Percentiles rank a stretch among this genome's conserved stretches.
These are phyloP conservation scores for Fusarium sp. DNA, from an alignment of 2,329 filamentous ascomycete genomes.

Conservation along the genomic window DNA sequence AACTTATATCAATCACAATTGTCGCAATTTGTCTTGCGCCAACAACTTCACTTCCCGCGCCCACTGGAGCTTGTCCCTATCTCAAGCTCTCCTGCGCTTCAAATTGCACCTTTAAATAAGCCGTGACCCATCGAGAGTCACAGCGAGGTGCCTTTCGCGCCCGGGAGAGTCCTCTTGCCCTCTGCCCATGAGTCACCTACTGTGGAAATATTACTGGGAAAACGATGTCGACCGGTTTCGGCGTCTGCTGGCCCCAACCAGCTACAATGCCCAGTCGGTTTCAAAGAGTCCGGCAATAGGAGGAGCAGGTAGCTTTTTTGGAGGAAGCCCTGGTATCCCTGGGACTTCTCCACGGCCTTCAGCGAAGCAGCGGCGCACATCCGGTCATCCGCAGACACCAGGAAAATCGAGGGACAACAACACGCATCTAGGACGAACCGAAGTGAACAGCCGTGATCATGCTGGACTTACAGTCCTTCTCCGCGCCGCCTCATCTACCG, in stretches of 20 bases:
- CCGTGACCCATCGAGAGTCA: slow-evolving; percentile 86
- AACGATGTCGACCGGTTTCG: slow-evolving; percentile 97
- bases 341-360: slow-evolving; percentile 64
- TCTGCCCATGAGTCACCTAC: slow-evolving; percentile 87
- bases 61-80: slow-evolving; percentile 7
- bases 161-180: slow-evolving; percentile 53
- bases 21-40: slow-evolving; percentile 30
- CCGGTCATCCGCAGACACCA: slow-evolving; percentile 60
- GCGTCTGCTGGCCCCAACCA: slow-evolving; percentile 82
- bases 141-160: slow-evolving; percentile 83
- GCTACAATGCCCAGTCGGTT: slow-evolving; percentile 66
- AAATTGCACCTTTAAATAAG: slow-evolving; percentile 84
- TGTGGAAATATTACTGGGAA: slow-evolving; percentile 97
- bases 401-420: slow-evolving; percentile 61
- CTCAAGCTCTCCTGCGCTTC: slow-evolving; percentile 51
- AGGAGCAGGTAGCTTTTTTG: slow-evolving; percentile 48
- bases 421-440: slow-evolving; percentile 64
- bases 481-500: slow-evolving; percentile 81
- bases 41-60: slow-evolving; percentile 3
- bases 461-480: slow-evolving; percentile 86
- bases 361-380: slow-evolving; percentile 65
- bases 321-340: slow-evolving; percentile 57
- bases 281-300: slow-evolving; percentile 66
- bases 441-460: slow-evolving; percentile 87
- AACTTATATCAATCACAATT: slow-evolving; percentile 35